Percentiles rank a stretch among this genome's conserved stretches.
Conservation (phyloP, 768 basidiomycete species). For the Terana coerulea region DNA sequence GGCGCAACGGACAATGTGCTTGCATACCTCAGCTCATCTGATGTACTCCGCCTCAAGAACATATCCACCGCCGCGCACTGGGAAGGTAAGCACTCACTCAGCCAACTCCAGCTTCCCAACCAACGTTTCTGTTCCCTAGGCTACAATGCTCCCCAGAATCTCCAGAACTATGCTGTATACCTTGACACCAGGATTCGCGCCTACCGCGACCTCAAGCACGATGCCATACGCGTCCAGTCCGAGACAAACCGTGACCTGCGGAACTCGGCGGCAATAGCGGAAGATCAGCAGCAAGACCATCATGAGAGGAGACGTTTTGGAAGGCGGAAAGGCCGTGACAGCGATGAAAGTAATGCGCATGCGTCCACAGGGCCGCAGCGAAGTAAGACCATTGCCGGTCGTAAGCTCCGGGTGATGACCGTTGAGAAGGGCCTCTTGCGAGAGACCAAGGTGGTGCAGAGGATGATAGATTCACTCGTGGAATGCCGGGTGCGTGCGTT, state of each 20-base stretch:
- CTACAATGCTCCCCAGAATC: slow-evolving; percentile 80
- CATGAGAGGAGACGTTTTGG: slow-evolving; percentile 27
- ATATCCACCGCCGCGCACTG: slow-evolving; percentile 70
- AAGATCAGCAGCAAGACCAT: slow-evolving; percentile 34
- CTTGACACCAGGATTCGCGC: slow-evolving; percentile 85
- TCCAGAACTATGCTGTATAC: slow-evolving; percentile 85
- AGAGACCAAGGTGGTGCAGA: slow-evolving; percentile 89
- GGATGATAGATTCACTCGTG: slow-evolving; percentile 82
- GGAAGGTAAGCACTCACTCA: slow-evolving; percentile 61
- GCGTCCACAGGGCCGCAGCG: slow-evolving; percentile 32
- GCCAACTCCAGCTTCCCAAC: neutral
- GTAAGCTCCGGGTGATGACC: slow-evolving; percentile 85
- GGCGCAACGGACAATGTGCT: slow-evolving; percentile 95
- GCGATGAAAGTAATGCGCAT: slow-evolving; percentile 24
- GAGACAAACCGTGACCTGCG: slow-evolving; percentile 89
- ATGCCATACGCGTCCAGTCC: slow-evolving; percentile 89
- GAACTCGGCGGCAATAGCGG: slow-evolving; percentile 58
- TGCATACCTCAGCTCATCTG: slow-evolving; percentile 73
- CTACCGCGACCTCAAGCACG: slow-evolving; percentile 89
- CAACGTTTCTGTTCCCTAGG: slow-evolving; percentile 40
- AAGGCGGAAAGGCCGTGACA: slow-evolving; percentile 17
- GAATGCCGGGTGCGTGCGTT: slow-evolving; percentile 75
- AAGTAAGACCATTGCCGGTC: slow-evolving; percentile 75
- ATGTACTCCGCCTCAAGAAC: slow-evolving; percentile 78
- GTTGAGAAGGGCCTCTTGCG: slow-evolving; percentile 94